These are phyloP conservation scores for Calonectria multiphialidica DNA, from an alignment of 2,329 filamentous ascomycete genomes.

Conservation along the genomic window DNA sequence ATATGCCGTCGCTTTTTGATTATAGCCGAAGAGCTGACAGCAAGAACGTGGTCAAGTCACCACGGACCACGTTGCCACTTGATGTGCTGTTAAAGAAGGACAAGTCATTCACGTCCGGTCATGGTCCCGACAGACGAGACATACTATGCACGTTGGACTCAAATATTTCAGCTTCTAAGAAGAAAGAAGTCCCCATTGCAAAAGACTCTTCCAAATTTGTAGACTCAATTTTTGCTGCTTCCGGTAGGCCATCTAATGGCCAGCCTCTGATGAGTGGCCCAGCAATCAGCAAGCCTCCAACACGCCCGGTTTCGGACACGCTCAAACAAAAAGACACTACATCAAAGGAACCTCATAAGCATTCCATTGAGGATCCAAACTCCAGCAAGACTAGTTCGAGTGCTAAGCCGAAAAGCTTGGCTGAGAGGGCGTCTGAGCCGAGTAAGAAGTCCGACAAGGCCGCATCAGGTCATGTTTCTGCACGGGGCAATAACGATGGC, in stretches of 20 bases:
- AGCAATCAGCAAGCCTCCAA: neutral
- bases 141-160: neutral
- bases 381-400: neutral
- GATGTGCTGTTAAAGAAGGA: neutral
- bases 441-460: neutral
- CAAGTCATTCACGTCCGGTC: neutral
- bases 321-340: neutral
- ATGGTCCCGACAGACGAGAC: neutral
- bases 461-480: neutral
- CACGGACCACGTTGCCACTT: neutral
- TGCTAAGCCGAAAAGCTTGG: neutral
- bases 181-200: neutral
- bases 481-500: neutral
- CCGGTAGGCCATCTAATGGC: neutral
- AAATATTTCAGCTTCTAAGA: neutral
- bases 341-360: neutral
- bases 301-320: neutral
- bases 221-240: neutral
- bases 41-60: neutral
- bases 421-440: neutral
- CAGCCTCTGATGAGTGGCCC: neutral
- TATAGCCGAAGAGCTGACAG: neutral
- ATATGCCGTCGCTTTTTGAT: constrained; percentile 4
- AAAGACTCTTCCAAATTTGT: neutral
- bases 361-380: no score